phyloP scores from a whole-genome alignment of 2,329 filamentous ascomycete genomes.

The Sclerotinia nivalis region DNA sequence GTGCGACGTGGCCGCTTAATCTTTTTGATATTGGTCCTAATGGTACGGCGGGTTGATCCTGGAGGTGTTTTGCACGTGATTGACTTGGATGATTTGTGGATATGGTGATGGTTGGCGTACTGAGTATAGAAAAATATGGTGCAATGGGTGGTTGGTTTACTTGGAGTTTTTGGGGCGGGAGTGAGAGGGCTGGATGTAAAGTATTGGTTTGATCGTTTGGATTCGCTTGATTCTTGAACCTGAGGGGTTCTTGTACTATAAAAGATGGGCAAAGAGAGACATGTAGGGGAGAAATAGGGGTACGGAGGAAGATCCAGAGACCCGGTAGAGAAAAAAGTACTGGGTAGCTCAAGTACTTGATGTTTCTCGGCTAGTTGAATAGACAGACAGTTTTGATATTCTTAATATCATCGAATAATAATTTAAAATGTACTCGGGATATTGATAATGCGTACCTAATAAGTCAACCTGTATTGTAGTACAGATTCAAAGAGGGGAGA shows the following conservation, averaged over 20 bases:
- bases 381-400: too few relatives aligned
- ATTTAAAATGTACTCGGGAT: too few relatives aligned
- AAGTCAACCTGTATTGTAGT: too few relatives aligned
- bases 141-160: background rate
- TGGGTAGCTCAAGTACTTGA: background rate
- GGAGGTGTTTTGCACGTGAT: too few relatives aligned
- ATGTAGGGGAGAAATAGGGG: too few relatives aligned
- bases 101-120: background rate
- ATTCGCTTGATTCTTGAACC: background rate
- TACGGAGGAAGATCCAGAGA: too few relatives aligned
- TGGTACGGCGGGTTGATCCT: background rate
- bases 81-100: background rate
- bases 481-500: background rate
- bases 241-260: constrained; percentile 1
- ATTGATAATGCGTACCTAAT: too few relatives aligned
- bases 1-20: constrained; percentile 34
- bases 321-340: background rate
- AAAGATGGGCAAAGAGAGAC: background rate
- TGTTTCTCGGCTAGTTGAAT: too few relatives aligned
- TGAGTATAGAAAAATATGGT: background rate
- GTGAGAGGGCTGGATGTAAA: background rate
- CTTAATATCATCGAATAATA: too few relatives aligned
- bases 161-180: background rate
- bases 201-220: background rate
- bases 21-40: constrained; percentile 32